Evolutionary conservation across 345 rosid genomes (phyloP), one percentile per base, ranked within the genome.

Genomic region (Populus simonii): DNA sequence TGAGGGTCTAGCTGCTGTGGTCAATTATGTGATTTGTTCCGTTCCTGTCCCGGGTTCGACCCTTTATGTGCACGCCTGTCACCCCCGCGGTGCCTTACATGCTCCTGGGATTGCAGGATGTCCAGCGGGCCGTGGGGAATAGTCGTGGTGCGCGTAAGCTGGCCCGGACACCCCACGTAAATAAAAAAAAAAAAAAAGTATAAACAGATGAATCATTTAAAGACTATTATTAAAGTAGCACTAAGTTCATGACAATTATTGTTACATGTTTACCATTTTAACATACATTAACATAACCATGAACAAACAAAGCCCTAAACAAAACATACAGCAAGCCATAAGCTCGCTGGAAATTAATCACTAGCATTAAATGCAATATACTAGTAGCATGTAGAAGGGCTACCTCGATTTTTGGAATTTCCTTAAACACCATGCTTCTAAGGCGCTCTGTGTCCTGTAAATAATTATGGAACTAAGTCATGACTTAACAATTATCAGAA

Each of bases 361-460:
- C 27, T 38, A 27, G 47, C 55, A 53, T 68, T 49, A 79, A 55
- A 20, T 51, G 8, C n/a, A 67, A 29, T 15, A 18, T 33, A 71
- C 35, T 39, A 71, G 73, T 41, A 35, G 47, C 65, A 59, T n/a
- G 69, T 55, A 66, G 29, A 79, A 17, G 38, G 35, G 63, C 74
- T 84, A 90, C 94, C 92, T 88, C 87, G 53, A 79, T 70, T 79
- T 86, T 84, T 76, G 84, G 76, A 45, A 85, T 84, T 85, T 89
- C 85, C 83, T 84, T 84, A 71, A 83, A 70, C 85, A 91, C 61
- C 74, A 80, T 79, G 74, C 79, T 78, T 80, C 77, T 84, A 29
- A 89, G 87, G 75, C 68, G 80, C 80, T 89, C 86, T n/a, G 90
- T 84, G 75, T 88, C 93, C 95, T 91, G 84, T 39, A 82, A 80